Conservation (phyloP, 2,329 filamentous ascomycete species). For the Pseudogymnoascus sp. region DNA sequence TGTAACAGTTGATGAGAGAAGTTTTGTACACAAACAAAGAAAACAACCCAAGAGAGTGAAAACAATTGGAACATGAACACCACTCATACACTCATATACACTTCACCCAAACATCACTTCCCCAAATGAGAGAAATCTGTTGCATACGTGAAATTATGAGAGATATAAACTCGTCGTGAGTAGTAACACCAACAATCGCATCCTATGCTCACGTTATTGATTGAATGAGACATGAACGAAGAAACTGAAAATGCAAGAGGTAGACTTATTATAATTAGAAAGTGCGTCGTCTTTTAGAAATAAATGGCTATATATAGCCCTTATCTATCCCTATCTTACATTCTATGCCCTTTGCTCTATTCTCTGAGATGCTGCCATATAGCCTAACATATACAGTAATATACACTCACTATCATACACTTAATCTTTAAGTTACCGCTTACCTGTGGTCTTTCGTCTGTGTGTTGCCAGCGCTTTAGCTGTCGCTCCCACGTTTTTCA, state of each 20-base stretch:
- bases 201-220: background rate
- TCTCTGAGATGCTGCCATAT: background rate
- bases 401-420: background rate
- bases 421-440: background rate
- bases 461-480: background rate
- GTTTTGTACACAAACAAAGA: background rate
- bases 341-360: background rate
- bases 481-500: background rate
- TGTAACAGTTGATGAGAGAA: background rate
- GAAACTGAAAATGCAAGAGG: background rate
- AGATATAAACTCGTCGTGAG: background rate
- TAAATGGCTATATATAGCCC: background rate
- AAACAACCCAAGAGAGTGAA: background rate
- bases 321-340: background rate
- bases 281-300: background rate
- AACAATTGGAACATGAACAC: background rate
- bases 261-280: background rate
- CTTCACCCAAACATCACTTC: background rate
- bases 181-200: background rate
- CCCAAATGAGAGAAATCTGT: background rate
- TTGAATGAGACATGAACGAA: background rate
- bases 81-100: background rate
- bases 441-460: background rate
- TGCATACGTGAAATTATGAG: background rate
- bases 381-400: slow-evolving; percentile 1